Base-by-base conservation (phyloP, 805 yeast species). In the Lachancea nothofagi region DNA sequence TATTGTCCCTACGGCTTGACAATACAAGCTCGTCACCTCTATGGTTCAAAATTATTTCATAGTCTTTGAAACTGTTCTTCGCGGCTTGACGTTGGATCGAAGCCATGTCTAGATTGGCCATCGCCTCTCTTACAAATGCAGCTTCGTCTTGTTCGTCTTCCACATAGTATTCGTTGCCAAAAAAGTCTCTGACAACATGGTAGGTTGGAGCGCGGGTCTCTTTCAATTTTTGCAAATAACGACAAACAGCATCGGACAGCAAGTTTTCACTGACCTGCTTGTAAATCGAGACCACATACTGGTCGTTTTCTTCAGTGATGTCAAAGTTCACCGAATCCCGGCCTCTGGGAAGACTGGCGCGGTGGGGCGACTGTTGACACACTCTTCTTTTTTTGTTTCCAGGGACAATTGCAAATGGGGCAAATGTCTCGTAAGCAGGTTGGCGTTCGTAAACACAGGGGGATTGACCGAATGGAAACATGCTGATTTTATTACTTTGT, bases 101-200 rank as follows among this genome's bases (percentile, higher is more conserved):
- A 7, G 41, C 37, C 36, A 49, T 22, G 29, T 59, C 57, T 6
- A 58, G 33, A n/a, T 45, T 33, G 3, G 47, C 32, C 28, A 56
- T 25, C 1, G 50, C 53, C 21, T 48, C 46, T 18, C 46, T 42
- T 29, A 47, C 33, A 20, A 51, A 37, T 12, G 44, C 43, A 8
- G 49, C 51, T 10, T 48, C 52, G 22, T 50, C 52, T 3, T 43
- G 40, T 23, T 47, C 48, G 18, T 57, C 62, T 36, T 53, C 56
- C 23, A 57, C 55, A 20, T 55, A 60, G 35, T 50, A 60, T 19
- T 55, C 57, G 29, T 55, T 62, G 23, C 62, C 64, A 32, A 50
- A 53, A 8, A 49, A 29, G 33, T 57, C 61, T 7, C 43, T 43
- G 2, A 51, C 59, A 5, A 55, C 32, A 17, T 40, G 49, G 38